Percentiles rank a stretch among this genome's conserved stretches.
phyloP scores from a whole-genome alignment of 2,329 filamentous ascomycete species.

The Botrytis cinerea region DNA sequence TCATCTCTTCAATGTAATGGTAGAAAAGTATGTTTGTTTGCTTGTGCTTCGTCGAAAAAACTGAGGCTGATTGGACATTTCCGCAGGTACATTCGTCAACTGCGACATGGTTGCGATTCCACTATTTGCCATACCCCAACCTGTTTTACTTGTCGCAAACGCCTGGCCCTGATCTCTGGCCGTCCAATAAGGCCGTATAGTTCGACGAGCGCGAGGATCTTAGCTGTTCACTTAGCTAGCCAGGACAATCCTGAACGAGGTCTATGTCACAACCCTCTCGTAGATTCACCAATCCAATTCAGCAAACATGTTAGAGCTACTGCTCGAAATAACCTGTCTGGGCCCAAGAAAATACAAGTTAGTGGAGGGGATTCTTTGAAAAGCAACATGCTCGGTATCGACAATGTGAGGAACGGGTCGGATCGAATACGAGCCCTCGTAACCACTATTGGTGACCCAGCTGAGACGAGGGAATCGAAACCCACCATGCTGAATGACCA shows the following conservation, averaged over 20 bases:
- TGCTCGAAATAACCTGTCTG: conserved; percentile 16
- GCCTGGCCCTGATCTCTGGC: conserved; percentile 61
- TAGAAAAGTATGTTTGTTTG: conserved; percentile 56
- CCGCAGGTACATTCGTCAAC: conserved; percentile 74
- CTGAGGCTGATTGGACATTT: conserved; percentile 24
- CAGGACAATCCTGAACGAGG: conserved; percentile 73
- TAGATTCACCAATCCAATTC: conserved; percentile 22
- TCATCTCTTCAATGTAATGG: conserved; percentile 64
- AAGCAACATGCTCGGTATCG: neutral
- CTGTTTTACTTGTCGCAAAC: conserved; percentile 76
- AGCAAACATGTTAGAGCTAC: conserved; percentile 9
- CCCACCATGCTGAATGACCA: conserved; percentile 29
- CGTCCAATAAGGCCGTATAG: conserved; percentile 77
- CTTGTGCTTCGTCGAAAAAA: neutral
- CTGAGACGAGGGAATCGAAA: conserved; percentile 5
- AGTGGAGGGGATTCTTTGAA: neutral
- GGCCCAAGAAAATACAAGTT: conserved; percentile 1
- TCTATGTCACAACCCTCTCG: conserved; percentile 56
- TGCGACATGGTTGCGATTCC: conserved; percentile 77
- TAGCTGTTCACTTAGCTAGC: conserved; percentile 79
- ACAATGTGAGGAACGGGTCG: neutral
- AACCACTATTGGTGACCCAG: neutral
- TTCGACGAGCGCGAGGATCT: conserved; percentile 74
- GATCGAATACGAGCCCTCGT: neutral
- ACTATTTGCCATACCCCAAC: conserved; percentile 71